A percentile compares a stretch with the other conserved stretches of the same genome.
Evolutionary conservation across 495 filamentous ascomycete genomes (phyloP).

Genomic region (Hypoxylon cercidicola): DNA sequence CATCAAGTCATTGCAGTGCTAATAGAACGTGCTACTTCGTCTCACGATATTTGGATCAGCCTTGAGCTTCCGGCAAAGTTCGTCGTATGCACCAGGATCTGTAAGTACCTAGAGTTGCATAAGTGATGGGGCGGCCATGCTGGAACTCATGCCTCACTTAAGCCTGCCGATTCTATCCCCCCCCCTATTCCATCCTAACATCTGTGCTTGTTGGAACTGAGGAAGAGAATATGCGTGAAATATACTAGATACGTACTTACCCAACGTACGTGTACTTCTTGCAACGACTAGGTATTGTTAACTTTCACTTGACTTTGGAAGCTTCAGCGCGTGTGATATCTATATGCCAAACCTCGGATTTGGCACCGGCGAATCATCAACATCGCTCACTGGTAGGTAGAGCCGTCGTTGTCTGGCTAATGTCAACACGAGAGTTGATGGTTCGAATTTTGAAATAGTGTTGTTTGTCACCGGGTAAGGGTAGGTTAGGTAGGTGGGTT

Average conservation of each 20-base stretch:
- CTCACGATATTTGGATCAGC: neutral
- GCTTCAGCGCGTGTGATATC: neutral
- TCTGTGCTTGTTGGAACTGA: neutral
- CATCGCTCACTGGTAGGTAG: constrained; percentile 21
- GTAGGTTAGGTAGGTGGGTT: no score
- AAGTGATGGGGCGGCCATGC: no score
- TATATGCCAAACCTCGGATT: constrained; percentile 1
- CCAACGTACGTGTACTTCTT: neutral
- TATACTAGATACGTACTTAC: neutral
- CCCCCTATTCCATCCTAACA: neutral
- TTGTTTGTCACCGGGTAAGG: neutral
- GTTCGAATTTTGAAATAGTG: neutral
- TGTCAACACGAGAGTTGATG: constrained; percentile 11
- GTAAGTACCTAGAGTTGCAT: neutral
- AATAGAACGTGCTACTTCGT: neutral
- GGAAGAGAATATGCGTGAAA: neutral
- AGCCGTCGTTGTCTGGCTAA: constrained; percentile 23
- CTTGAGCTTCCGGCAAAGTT: neutral
- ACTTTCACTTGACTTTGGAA: neutral
- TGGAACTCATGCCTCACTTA: no score
- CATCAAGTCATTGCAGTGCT: neutral
- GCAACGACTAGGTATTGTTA: neutral
- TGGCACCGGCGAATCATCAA: constrained; percentile 10
- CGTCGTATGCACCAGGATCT: neutral
- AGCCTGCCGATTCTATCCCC: neutral